These are phyloP conservation scores for Phytophthora pistaciae DNA, from an alignment of 352 stramenopile genomes.

Conservation along the genomic window DNA sequence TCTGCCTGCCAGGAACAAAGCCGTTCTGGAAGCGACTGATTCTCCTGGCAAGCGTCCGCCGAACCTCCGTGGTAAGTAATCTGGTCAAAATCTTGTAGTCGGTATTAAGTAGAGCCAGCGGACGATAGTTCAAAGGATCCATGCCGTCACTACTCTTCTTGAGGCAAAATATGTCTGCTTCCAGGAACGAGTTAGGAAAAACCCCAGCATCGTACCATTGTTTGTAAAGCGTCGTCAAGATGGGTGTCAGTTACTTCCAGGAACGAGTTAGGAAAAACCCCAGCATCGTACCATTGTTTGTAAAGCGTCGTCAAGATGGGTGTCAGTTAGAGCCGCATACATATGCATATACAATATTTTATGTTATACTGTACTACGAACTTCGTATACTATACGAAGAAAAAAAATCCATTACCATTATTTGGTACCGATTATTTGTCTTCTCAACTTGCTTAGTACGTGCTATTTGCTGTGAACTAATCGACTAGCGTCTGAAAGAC, in stretches of 20 bases:
- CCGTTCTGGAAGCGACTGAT: background rate
- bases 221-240: background rate
- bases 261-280: background rate
- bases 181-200: background rate
- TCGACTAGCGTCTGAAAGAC: too few relatives aligned
- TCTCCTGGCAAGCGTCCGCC: background rate
- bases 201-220: background rate
- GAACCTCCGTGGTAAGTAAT: background rate
- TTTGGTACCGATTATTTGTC: too few relatives aligned
- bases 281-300: background rate
- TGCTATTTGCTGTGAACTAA: too few relatives aligned
- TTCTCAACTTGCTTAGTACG: too few relatives aligned
- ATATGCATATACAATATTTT: too few relatives aligned
- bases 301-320: background rate
- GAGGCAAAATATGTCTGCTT: background rate
- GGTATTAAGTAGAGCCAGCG: background rate
- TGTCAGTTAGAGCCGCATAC: background rate
- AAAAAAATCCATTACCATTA: too few relatives aligned
- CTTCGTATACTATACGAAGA: too few relatives aligned
- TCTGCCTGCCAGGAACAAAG: background rate
- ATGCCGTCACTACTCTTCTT: background rate
- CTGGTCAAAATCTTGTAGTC: background rate
- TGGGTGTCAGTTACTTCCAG: background rate
- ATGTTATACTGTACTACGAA: too few relatives aligned
- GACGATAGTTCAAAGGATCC: background rate